Percentiles rank a stretch among this genome's conserved stretches.
Conservation (phyloP, 1,284 basidiomycete genomes). For the Tremellales sp. region DNA sequence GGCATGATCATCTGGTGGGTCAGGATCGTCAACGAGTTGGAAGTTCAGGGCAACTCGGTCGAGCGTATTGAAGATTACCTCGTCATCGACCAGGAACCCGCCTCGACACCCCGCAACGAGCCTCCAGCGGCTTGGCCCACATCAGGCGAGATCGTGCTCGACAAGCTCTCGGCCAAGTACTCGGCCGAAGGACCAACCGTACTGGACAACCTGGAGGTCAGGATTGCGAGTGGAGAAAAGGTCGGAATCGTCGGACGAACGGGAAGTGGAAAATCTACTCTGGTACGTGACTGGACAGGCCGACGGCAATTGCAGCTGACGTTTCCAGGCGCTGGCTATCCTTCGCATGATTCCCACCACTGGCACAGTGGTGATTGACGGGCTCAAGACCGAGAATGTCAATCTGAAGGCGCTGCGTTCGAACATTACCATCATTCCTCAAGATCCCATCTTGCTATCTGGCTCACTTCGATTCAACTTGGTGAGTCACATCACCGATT, state of each 20-base stretch:
- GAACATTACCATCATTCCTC: constrained; percentile 54
- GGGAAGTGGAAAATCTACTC: constrained; percentile 64
- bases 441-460: constrained; percentile 64
- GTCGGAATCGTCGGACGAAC: constrained; percentile 66
- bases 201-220: constrained; percentile 57
- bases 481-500: constrained; percentile 3
- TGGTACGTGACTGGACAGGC: constrained; percentile 23
- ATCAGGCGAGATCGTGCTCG: constrained; percentile 62
- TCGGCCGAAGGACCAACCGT: constrained; percentile 51
- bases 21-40: constrained; percentile 48
- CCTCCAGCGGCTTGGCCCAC: constrained; percentile 77
- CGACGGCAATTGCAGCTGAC: neutral
- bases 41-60: constrained; percentile 52
- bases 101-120: constrained; percentile 52
- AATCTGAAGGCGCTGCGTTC: constrained; percentile 59
- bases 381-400: constrained; percentile 49
- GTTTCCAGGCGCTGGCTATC: constrained; percentile 40
- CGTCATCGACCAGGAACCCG: constrained; percentile 66
- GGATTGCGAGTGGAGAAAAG: constrained; percentile 58
- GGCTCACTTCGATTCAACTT: constrained; percentile 77
- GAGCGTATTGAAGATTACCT: constrained; percentile 72
- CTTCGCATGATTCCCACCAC: constrained; percentile 57
- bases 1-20: constrained; percentile 44
- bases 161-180: constrained; percentile 51
- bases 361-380: constrained; percentile 53